These are phyloP conservation scores for Peziza echinospora DNA, from an alignment of 495 filamentous ascomycete genomes.

Conservation along the genomic window DNA sequence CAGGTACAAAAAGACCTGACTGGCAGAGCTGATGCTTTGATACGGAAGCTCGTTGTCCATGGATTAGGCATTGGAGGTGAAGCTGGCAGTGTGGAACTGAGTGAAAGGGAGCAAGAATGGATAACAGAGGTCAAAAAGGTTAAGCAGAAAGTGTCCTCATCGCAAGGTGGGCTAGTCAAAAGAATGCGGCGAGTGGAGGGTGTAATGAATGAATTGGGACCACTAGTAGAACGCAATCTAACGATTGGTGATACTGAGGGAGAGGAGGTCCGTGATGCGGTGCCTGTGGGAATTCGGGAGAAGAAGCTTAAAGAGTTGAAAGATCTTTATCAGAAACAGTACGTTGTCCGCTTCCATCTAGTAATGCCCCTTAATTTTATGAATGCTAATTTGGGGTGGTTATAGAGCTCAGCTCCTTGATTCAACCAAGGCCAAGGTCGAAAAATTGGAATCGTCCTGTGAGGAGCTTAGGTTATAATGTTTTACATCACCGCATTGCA, in stretches of 20 bases:
- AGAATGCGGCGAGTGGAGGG: conserved; percentile 5
- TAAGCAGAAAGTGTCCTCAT: not conserved
- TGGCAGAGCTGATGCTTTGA: conserved; percentile 11
- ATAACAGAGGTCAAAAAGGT: not conserved
- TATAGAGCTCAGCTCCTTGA: not conserved
- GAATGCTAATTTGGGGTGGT: too few relatives aligned
- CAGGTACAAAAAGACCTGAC: conserved; percentile 15
- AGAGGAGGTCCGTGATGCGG: not conserved
- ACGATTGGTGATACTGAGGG: not conserved
- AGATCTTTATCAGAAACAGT: conserved; percentile 15
- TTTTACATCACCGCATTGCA: too few relatives aligned
- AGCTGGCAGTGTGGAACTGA: not conserved
- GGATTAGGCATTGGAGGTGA: conserved; percentile 13
- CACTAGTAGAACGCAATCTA: conserved; percentile 3
- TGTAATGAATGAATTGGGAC: conserved; percentile 4
- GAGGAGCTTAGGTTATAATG: not conserved
- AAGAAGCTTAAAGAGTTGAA: conserved; percentile 12
- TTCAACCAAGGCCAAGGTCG: not conserved
- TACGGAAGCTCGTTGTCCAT: conserved; percentile 12
- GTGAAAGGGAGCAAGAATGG: not conserved
- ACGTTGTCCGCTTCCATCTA: conserved; percentile 5
- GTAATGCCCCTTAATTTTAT: too few relatives aligned
- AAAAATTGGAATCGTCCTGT: not conserved
- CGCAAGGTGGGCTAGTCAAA: conserved; percentile 4
- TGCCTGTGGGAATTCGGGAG: conserved; percentile 13